phyloP scores from a whole-genome alignment of 371 early-diverging fungal genomes.

The Dipsacomyces acuminosporus region DNA sequence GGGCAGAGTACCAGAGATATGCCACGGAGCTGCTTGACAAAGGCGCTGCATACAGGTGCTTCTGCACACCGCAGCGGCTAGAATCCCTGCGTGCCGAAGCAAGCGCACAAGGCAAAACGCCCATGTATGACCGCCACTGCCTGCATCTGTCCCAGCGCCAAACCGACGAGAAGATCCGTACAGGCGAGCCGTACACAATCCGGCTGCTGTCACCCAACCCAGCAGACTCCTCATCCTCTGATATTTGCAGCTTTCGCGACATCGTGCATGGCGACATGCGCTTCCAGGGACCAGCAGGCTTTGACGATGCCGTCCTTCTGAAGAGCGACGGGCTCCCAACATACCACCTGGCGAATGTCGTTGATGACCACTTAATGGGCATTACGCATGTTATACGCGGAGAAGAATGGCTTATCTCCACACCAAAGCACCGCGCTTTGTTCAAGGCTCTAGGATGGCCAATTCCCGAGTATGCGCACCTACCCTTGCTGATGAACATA shows the following conservation, averaged over 20 bases:
- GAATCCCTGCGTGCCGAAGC: constrained; percentile 54
- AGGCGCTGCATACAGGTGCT: constrained; percentile 88
- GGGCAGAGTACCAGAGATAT: constrained; percentile 63
- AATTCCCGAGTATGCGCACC: constrained; percentile 75
- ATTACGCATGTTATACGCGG: constrained; percentile 92
- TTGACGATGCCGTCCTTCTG: constrained; percentile 86
- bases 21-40: constrained; percentile 63
- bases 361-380: constrained; percentile 87
- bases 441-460: constrained; percentile 81
- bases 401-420: constrained; percentile 93
- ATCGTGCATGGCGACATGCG: constrained; percentile 68
- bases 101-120: constrained; percentile 54
- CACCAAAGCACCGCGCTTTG: constrained; percentile 83
- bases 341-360: constrained; percentile 93
- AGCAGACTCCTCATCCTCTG: constrained; percentile 9
- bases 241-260: constrained; percentile 54
- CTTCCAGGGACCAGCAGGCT: constrained; percentile 58
- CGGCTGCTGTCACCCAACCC: constrained; percentile 52
- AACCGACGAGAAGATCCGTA: constrained; percentile 54
- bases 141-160: constrained; percentile 58
- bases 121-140: constrained; percentile 82
- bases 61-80: constrained; percentile 74
- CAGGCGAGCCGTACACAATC: constrained; percentile 60
- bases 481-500: constrained; percentile 81
- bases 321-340: constrained; percentile 93